Conservation (phyloP, 2,329 filamentous ascomycete species). For the Penicillium psychrosexuale region DNA sequence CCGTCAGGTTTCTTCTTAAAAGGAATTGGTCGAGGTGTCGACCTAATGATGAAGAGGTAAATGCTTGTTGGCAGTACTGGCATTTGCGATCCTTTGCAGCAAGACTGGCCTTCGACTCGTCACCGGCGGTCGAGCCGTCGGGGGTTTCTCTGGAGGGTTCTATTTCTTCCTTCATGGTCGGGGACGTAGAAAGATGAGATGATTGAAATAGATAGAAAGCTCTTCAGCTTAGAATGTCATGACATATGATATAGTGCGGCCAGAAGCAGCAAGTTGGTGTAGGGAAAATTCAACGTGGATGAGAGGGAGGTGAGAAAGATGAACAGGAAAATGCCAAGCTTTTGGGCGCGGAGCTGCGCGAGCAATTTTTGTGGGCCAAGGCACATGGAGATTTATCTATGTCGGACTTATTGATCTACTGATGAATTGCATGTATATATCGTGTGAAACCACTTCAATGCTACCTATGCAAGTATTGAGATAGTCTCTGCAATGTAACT, state of each 20-base stretch:
- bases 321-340: conserved; percentile 13
- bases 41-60: conserved; percentile 90
- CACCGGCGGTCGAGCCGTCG: conserved; percentile 40
- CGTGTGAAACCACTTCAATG: not conserved
- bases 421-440: not conserved
- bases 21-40: conserved; percentile 93
- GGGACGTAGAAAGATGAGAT: not conserved
- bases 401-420: not conserved
- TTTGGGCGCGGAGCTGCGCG: conserved; percentile 9
- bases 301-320: not conserved
- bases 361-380: not conserved
- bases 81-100: conserved; percentile 82
- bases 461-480: not conserved
- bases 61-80: conserved; percentile 82
- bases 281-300: not conserved
- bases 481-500: conserved; percentile 3
- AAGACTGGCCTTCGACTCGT: conserved; percentile 39
- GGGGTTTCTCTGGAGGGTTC: conserved; percentile 30
- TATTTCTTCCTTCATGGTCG: conserved; percentile 20
- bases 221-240: conserved; percentile 1
- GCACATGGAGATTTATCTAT: conserved; percentile 1
- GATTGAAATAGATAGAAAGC: not conserved
- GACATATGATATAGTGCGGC: not conserved
- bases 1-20: conserved; percentile 90
- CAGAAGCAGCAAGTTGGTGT: not conserved